Base-by-base conservation (phyloP, 148 eudicot species). In the Drosera capensis region DNA sequence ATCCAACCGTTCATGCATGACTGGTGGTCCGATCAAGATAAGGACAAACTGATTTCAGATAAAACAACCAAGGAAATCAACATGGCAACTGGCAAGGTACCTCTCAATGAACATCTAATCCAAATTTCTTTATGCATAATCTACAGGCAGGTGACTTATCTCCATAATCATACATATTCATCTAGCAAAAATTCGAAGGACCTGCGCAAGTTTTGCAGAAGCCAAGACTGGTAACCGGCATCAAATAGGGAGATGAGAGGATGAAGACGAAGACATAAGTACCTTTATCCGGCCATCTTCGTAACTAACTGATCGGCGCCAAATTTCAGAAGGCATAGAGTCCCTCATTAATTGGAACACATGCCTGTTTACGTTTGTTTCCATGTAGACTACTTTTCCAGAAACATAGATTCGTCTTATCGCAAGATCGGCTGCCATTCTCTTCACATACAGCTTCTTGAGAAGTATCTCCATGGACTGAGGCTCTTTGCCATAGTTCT, bases 361-460 rank as follows among this genome's bases (percentile, higher is more conserved):
- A 46, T 55, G 71, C 65, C 56, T 78, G 58, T 67, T 79, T 73
- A 88, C 83, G 52, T 71, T 80, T 48, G 96, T 77, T 56, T 67
- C 69, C 96, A 88, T 77, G 41, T 57, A 69, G 52, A 88, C 83
- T 53, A 63, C 71, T 61, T 68, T 83, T 48, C 94, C 94, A 20
- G 71, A 54, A 45, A 77, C 74, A 62, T 68, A 83, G 43, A 88
- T 77, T 60, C 75, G 74, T 43, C 54, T 48, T 49, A 88, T 77
- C 45, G 94, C 94, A 30, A 88, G 77, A 65, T 88, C 96, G 35
- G 96, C 94, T n/a, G 94, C 90, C 96, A 88, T 88, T 73, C 96
- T 70, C 61, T 43, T 83, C 35, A 83, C 79, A 36, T 88, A 88
- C 50, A 83, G 87, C 67, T 88, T 88, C 62, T 84, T 84, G 43